Base-by-base conservation (phyloP, 2,329 filamentous ascomycete species). In the Chrysoporthe cubensis region DNA sequence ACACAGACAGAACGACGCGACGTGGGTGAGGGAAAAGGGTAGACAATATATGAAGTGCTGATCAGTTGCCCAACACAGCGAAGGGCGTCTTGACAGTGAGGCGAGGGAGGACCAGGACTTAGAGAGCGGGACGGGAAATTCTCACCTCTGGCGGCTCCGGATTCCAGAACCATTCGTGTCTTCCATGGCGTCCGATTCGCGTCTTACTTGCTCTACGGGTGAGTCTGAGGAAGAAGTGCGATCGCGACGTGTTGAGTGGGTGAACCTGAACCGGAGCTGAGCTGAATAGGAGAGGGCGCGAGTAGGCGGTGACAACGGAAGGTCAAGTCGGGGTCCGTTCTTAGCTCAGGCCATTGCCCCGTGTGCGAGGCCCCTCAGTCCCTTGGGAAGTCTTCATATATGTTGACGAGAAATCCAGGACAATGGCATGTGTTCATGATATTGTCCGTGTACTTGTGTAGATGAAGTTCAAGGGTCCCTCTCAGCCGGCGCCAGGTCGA, bases 401-500 rank as follows among this genome's bases (percentile, higher is more conserved):
- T n/a, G 18, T 40, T 6, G 37, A 48, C 32, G 42, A n/a, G 21
- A 18, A n/a, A 34, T n/a, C 42, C n/a, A 43, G 57, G n/a, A 69
- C 65, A 69, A 62, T 67, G 40, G 46, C 16, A 52, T 50, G 46
- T 40, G 44, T 13, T 63, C 40, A 6, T 40, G 18, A 43, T 66
- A 61, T 63, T 68, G 67, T 66, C 42, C 60, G 26, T n/a, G 64
- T 40, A 68, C 66, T 60, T 66, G 50, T 65, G 62, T 34, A 11
- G n/a, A 34, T 56, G 46, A 37, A 48, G 46, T 21, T 44, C 57
- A 44, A 34, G n/a, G 44, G 14, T 32, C 37, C n/a, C 4, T 32
- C 37, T 37, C 4, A 43, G 26, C 37, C 14, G 6, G 3, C 42
- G 52, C 46, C 63, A 59, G 59, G 18, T 34, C 40, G n/a, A 43